Base-by-base conservation (phyloP, 2,329 filamentous ascomycete species). In the Neocatenulostroma microsporum region DNA sequence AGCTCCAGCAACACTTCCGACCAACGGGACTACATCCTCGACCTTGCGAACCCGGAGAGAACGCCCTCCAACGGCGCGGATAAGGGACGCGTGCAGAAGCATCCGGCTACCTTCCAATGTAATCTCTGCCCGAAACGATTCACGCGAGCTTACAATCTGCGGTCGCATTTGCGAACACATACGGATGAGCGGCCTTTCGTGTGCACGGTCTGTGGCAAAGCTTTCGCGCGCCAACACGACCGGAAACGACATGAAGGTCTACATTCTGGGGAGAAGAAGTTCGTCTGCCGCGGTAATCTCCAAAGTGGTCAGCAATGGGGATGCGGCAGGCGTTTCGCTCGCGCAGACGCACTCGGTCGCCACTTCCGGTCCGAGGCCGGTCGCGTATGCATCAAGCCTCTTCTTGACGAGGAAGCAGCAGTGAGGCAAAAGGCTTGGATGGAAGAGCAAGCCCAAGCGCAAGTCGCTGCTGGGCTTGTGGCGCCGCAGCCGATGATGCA, bases 221-320 rank as follows among this genome's bases (percentile, higher is more conserved):
- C 91, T 0, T 98, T 98, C 64, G 91, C 91, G 5, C 82, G 91
- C 18, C 91, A 98, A 57, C 91, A 98, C 57, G 91, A 98, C 59
- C 82, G 91, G 30, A 98, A 98, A 64, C 82, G 91, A 25, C 91
- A 98, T 62, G 91, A 98, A 64, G 88, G 89, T 25, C 68, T 98
- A 27, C 91, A 98, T 56, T 93, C 85, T 0, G 91, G 91, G 27
- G 91, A 98, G 66, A 98, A 96, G 76, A 96, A 94, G 57, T 98
- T 96, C 58, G 84, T 96, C 6, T 98, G 91, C 64, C 87, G 86
- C 49, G 91, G 91, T 36, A 84, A 88, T 40, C 76, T 98, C 33
- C 88, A 89, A 49, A 78, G 78, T 2, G 80, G 81, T 30, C 81
- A 81, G 4, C 78, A 83, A 47, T 98, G 91, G 91, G 91, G 91